Evolutionary conservation across 176 grass and related monocot species (phyloP), one percentile per base, ranked within the genome.

Genomic region (Cenchrus fungigraminus): DNA sequence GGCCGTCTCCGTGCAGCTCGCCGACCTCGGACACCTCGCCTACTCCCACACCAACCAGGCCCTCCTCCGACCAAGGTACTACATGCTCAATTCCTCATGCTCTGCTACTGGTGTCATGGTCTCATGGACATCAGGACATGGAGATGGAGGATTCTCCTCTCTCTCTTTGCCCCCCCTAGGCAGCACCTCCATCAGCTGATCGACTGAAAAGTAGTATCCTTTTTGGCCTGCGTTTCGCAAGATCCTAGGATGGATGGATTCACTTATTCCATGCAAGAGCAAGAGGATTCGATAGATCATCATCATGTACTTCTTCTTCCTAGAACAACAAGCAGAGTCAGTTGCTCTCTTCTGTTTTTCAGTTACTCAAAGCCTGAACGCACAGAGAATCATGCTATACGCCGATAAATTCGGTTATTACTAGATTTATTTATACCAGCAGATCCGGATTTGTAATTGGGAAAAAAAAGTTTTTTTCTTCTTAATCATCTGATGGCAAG

Each of bases 31-130:
- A 29, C 86, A 89, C 80, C 82, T 98, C 77, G 96, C 89, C 5
- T 98, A 98, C 78, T 95, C 96, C 84, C 86, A 94, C 83, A 53
- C 85, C 85, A 94, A 95, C 59, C 89, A 95, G 60, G 72, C 93
- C 5, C 93, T 89, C 58, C 89, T 95, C 82, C 73, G 73, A 13
- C 93, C 93, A 37, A 98, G 93, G 96, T 98, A 50, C 47, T 34
- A 25, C 25, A 2, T 34, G 34, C 34, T 34, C 34, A 34, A 34
- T 34, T 34, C 2, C 34, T 15, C 63, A 14, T 66, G 29, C 64
- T 66, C 12, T 54, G 1, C 20, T 12, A 5, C 0, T 29, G 0
- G 0, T 16, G 3, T 53, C 3, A 8, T 10, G 4, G 51, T 4
- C 19, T 8, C 56, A n/a, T n/a, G 56, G 19, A 59, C 20, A 60